These are phyloP conservation scores for Fagopyrum homotropicum DNA, from an alignment of 148 eudicot species.

Conservation along the genomic window DNA sequence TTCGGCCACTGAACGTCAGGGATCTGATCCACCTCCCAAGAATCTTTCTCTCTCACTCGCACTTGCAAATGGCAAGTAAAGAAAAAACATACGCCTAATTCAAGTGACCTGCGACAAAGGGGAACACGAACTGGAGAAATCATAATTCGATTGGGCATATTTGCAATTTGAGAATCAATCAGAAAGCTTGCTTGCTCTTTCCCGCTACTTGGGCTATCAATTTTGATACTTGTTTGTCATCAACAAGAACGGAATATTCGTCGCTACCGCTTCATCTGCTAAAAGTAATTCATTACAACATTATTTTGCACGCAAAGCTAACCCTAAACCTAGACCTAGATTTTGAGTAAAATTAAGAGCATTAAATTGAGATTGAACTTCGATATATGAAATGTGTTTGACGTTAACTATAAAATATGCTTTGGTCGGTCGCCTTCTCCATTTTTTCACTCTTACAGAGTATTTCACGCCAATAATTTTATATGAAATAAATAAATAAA, in stretches of 20 bases:
- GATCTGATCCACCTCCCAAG: not conserved
- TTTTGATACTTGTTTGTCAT: not conserved
- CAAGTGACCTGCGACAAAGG: not conserved
- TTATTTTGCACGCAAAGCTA: not conserved
- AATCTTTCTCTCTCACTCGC: not conserved
- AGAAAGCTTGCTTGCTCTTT: not conserved
- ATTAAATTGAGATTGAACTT: not conserved
- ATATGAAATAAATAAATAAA: not conserved
- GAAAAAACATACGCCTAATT: not conserved
- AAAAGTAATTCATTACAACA: not conserved
- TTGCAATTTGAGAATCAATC: not conserved
- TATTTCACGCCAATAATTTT: not conserved
- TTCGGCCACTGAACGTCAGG: not conserved
- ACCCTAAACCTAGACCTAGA: constrained; percentile 1
- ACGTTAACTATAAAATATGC: not conserved
- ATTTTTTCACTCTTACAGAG: not conserved
- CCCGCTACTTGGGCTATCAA: constrained; percentile 3
- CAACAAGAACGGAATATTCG: constrained; percentile 3
- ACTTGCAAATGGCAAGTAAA: not conserved
- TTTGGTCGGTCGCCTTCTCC: not conserved
- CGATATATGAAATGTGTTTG: not conserved
- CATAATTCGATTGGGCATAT: not conserved
- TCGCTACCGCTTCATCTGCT: not conserved
- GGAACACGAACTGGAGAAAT: not conserved
- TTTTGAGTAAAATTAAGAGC: not conserved